A percentile compares a stretch with the other conserved stretches of the same genome.
Conservation (phyloP, 2,329 filamentous ascomycete species). For the Achaetomium macrosporum region DNA sequence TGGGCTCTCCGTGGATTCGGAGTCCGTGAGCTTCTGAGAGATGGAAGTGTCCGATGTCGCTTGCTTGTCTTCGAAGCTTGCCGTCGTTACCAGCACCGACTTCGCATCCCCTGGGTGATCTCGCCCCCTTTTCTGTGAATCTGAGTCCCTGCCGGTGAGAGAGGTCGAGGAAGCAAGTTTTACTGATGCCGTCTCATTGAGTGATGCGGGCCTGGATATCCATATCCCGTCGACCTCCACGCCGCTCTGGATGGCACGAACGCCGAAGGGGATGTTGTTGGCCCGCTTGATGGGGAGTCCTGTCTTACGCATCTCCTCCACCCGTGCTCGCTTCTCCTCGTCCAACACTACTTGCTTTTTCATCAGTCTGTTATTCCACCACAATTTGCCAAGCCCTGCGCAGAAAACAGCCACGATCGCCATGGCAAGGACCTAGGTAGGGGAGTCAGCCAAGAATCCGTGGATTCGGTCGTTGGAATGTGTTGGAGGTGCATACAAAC, state of each 20-base stretch:
- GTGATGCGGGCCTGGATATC: slow-evolving; percentile 52
- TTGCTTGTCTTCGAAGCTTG: background rate
- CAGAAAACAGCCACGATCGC: slow-evolving; percentile 66
- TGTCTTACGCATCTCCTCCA: slow-evolving; percentile 49
- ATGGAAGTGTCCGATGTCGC: slow-evolving; percentile 13
- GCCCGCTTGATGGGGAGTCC: slow-evolving; percentile 39
- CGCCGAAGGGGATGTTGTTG: slow-evolving; percentile 74
- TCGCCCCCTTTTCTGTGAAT: slow-evolving; percentile 15
- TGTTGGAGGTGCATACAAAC: slow-evolving; percentile 57
- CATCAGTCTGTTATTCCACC: slow-evolving; percentile 51
- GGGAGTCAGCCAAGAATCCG: slow-evolving; percentile 18
- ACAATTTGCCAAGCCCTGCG: slow-evolving; percentile 62
- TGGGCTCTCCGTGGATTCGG: slow-evolving; percentile 9
- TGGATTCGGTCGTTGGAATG: background rate
- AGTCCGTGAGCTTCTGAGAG: slow-evolving; percentile 11
- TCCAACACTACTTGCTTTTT: slow-evolving; percentile 59
- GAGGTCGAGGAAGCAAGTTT: slow-evolving; percentile 21
- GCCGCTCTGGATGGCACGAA: slow-evolving; percentile 77
- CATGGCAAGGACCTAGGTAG: slow-evolving; percentile 60
- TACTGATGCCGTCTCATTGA: slow-evolving; percentile 23
- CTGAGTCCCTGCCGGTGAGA: slow-evolving; percentile 15
- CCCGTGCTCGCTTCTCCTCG: slow-evolving; percentile 54
- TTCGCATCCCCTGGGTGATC: slow-evolving; percentile 12
- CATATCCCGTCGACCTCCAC: slow-evolving; percentile 82
- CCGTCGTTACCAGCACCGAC: slow-evolving; percentile 7